These are phyloP conservation scores for Blastomyces emzantsi DNA, from an alignment of 2,329 filamentous ascomycete species.

Conservation along the genomic window DNA sequence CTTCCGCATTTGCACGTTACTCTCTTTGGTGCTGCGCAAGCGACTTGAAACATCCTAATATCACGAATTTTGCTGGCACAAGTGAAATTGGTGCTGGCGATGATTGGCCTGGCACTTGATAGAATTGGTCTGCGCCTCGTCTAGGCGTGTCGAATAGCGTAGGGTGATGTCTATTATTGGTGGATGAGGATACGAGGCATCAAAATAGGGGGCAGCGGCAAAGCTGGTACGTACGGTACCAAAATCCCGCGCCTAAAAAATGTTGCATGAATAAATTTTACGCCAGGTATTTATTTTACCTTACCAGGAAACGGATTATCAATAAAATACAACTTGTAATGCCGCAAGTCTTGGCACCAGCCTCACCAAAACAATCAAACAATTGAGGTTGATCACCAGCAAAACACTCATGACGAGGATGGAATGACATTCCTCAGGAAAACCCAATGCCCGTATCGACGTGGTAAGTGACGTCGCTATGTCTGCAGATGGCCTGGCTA, in stretches of 20 bases:
- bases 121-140: background rate
- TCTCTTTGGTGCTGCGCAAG: background rate
- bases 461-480: background rate
- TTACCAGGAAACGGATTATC: too few species aligned
- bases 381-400: background rate
- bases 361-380: conserved; percentile 1
- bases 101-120: background rate
- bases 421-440: background rate
- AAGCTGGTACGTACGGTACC: background rate
- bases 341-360: background rate
- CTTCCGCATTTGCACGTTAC: background rate
- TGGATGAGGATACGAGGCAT: background rate
- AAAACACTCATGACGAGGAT: background rate
- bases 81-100: background rate
- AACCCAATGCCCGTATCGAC: background rate
- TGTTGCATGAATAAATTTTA: too few species aligned
- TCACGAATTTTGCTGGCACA: background rate
- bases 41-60: background rate
- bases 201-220: background rate
- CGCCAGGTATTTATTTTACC: too few species aligned
- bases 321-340: background rate
- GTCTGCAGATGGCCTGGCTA: background rate
- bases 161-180: background rate
- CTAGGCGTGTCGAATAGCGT: background rate
- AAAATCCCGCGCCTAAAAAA: too few species aligned